Percentiles rank a stretch among this genome's conserved stretches.
Conservation (phyloP, 139 green algal species). For the Mychonastes homosphaera region DNA sequence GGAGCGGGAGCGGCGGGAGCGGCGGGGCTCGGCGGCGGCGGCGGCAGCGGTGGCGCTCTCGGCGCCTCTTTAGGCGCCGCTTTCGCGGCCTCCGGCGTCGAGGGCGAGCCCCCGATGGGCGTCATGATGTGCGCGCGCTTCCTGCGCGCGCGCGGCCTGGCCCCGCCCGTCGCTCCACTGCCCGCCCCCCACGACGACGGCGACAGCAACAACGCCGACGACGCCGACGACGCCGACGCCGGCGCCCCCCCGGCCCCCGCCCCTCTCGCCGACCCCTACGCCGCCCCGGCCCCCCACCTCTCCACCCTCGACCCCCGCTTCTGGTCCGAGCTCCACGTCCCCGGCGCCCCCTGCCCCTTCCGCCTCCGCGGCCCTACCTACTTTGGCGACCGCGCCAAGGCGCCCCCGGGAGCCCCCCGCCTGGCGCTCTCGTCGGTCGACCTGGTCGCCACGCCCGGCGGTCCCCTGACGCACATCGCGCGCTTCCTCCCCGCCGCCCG, state of each 20-base stretch:
- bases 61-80: too few species aligned
- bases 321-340: slow-evolving; percentile 25
- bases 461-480: background rate
- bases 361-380: slow-evolving; percentile 38
- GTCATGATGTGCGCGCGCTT: too few species aligned
- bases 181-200: background rate
- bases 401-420: background rate
- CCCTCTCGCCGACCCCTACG: slow-evolving; percentile 1
- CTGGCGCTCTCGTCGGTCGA: background rate
- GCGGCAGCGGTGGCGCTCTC: too few species aligned
- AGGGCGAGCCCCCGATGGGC: too few species aligned
- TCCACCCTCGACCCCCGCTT: slow-evolving; percentile 16
- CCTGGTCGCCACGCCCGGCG: background rate
- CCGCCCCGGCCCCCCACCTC: background rate
- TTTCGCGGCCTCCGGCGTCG: too few species aligned
- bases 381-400: slow-evolving; percentile 42
- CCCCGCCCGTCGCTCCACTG: background rate
- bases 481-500: slow-evolving; percentile 5
- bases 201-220: background rate
- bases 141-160: background rate
- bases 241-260: background rate
- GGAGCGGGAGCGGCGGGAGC: too few species aligned
- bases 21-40: too few species aligned
- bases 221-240: background rate
- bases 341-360: slow-evolving; percentile 17